Conservation (phyloP, 768 basidiomycete species). For the Amyloporia xantha region DNA sequence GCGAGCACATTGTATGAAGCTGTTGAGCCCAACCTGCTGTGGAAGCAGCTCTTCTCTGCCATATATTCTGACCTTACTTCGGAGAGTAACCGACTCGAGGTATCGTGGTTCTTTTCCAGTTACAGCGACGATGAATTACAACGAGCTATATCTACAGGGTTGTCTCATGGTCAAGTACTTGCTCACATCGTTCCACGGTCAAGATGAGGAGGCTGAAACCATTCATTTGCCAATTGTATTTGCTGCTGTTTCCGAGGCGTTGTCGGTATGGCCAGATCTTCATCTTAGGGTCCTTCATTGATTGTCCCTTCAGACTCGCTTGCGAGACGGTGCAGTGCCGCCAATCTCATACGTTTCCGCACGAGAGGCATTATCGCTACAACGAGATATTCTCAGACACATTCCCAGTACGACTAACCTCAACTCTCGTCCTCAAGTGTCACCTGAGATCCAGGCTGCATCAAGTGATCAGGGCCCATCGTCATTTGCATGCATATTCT, state of each 20-base stretch:
- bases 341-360: conserved; percentile 1
- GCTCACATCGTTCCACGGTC: conserved; percentile 60
- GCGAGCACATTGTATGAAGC: conserved; percentile 87
- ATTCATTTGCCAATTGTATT: conserved; percentile 81
- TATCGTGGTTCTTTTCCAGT: conserved; percentile 22
- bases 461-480: conserved; percentile 17
- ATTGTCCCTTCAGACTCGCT: not conserved
- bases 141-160: conserved; percentile 35
- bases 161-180: conserved; percentile 67
- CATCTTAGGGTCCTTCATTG: too few species aligned
- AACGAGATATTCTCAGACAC: conserved; percentile 15
- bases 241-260: conserved; percentile 53
- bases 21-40: conserved; percentile 83
- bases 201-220: conserved; percentile 82
- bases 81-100: conserved; percentile 41
- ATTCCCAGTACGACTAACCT: conserved; percentile 13
- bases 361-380: conserved; percentile 11
- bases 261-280: conserved; percentile 56
- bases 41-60: conserved; percentile 64
- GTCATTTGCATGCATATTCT: conserved; percentile 56
- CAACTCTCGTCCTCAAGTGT: conserved; percentile 12
- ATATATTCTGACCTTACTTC: conserved; percentile 51
- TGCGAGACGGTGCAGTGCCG: conserved; percentile 1
- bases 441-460: not conserved
- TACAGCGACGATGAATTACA: too few species aligned